Base-by-base conservation (phyloP, 2,329 filamentous ascomycete genomes). In the Ploettnerulaceae sp. region DNA sequence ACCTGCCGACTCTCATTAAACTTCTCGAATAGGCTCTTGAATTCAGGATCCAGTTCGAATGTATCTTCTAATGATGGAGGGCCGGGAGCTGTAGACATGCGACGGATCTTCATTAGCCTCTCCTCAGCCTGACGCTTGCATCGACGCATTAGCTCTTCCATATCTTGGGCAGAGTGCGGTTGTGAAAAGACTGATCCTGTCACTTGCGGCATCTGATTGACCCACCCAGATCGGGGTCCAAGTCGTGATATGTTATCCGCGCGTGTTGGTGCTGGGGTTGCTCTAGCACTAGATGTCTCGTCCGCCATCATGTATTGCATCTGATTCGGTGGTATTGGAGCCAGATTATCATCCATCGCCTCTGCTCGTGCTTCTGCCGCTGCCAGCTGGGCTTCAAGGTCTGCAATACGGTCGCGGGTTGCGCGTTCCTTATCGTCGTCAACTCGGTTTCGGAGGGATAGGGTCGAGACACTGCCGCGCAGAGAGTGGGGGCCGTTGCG, bases 401-500 rank as follows among this genome's bases (percentile, higher is more conserved):
- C 49, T 12, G 41, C 42, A n/a, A 57, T 53, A 15, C 50, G 50
- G 18, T 46, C 37, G 17, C 45, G 51, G 14, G 37, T 36, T 35
- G 49, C 48, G 5, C 39, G 35, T 18, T 35, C 40, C 29, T 24
- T 52, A 32, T 50, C 40, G n/a, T 39, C 28, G 24, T 49, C 40
- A 14, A 40, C 32, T 11, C 41, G 31, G 7, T 47, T 26, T 29
- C 51, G 52, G 3, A 60, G 52, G 29, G 57, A 57, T 2, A 50
- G 28, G 36, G 40, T 54, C 28, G 51, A 54, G 9, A 39, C 45
- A 42, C 52, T 57, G 21, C 36, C 44, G 26, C 55, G 58, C 17
- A 61, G 55, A 17, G 58, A 55, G 17, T 50, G 47, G 33, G 46
- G 31, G 28, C 42, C 47, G 48, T 61, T 60, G 35, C 55, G 57